These are phyloP conservation scores for Oemleria cerasiformis DNA, from an alignment of 306 rosid species.

Conservation along the genomic window DNA sequence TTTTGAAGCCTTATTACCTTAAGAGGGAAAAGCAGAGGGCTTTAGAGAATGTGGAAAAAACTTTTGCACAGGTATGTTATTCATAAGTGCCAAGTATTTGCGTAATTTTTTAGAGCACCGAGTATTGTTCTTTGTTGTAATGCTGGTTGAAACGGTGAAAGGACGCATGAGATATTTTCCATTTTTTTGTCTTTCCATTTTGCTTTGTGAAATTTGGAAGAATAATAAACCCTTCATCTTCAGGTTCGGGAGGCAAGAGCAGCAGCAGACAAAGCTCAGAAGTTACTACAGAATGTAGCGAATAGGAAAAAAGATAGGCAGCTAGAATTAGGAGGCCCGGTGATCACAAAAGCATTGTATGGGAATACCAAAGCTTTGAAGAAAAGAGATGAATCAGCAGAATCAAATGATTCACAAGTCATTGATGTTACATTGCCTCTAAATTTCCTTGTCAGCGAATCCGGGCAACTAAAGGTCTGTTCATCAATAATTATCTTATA, in stretches of 20 bases:
- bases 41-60: conserved; percentile 63
- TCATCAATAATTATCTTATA: not conserved
- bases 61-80: conserved; percentile 63
- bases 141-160: not conserved
- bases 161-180: not conserved
- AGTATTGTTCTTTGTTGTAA: not conserved
- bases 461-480: conserved; percentile 82
- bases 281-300: conserved; percentile 74
- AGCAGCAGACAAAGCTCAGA: conserved; percentile 89
- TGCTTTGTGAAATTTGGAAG: not conserved
- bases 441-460: conserved; percentile 81
- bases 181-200: not conserved
- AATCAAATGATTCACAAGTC: conserved; percentile 47
- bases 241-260: conserved; percentile 77
- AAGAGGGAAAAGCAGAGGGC: conserved; percentile 80
- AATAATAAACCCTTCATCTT: conserved; percentile 9
- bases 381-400: conserved; percentile 46
- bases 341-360: conserved; percentile 68
- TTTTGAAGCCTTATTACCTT: conserved; percentile 72
- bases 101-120: not conserved
- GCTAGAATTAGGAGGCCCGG: conserved; percentile 69
- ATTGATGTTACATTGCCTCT: conserved; percentile 81
- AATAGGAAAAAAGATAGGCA: conserved; percentile 79
- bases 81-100: not conserved
- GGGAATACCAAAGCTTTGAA: conserved; percentile 52